phyloP scores from a whole-genome alignment of 805 yeast species.

The Zygosaccharomyces siamensis region DNA sequence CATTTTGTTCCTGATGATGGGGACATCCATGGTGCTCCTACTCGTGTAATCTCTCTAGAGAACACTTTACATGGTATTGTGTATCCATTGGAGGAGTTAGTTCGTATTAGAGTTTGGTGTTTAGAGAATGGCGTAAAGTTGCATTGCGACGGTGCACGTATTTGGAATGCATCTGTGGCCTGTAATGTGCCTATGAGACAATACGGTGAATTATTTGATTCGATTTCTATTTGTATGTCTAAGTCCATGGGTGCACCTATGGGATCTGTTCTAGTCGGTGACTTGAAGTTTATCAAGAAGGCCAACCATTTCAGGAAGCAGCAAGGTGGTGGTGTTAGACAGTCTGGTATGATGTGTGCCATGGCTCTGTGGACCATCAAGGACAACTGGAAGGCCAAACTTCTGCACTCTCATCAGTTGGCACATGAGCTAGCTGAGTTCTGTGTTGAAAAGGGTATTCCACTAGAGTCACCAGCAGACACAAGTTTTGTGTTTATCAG shows the following conservation, averaged over 20 bases:
- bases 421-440: constrained; percentile 51
- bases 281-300: constrained; percentile 49
- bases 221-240: constrained; percentile 85
- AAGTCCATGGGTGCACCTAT: constrained; percentile 92
- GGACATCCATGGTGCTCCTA: constrained; percentile 85
- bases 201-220: constrained; percentile 74
- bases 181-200: constrained; percentile 58
- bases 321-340: constrained; percentile 91
- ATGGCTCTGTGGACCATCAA: constrained; percentile 81
- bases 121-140: constrained; percentile 50
- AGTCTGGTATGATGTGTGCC: constrained; percentile 71
- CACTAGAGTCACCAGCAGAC: constrained; percentile 68
- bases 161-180: constrained; percentile 83
- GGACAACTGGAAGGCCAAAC: constrained; percentile 56
- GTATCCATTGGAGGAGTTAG: constrained; percentile 73
- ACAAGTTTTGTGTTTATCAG: constrained; percentile 83
- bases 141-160: constrained; percentile 93
- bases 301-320: constrained; percentile 88
- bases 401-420: constrained; percentile 44
- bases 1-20: constrained; percentile 65
- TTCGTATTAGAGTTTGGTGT: constrained; percentile 67
- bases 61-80: constrained; percentile 84
- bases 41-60: constrained; percentile 76
- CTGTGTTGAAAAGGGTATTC: constrained; percentile 49
- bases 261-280: constrained; percentile 82